Percentiles rank a stretch among this genome's conserved stretches.
Evolutionary conservation across 257 asterid species (phyloP).

Genomic region (Rauvolfia tetraphylla): DNA sequence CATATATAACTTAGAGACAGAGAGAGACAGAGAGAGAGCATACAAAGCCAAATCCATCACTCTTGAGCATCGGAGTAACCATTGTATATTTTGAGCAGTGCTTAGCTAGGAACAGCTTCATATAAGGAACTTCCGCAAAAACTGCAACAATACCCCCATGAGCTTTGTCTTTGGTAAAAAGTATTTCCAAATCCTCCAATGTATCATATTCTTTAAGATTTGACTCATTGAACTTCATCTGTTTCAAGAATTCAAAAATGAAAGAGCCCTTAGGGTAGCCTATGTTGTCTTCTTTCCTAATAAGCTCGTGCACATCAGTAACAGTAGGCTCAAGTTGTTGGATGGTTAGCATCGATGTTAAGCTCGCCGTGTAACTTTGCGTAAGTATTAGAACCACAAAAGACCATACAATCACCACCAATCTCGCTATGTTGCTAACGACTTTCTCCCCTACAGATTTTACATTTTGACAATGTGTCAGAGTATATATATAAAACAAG

Average conservation of each 20-base stretch:
- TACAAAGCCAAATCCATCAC: slow-evolving; percentile 37
- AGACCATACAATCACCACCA: slow-evolving; percentile 36
- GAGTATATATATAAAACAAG: no score
- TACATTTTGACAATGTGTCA: neutral
- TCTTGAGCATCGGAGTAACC: slow-evolving; percentile 21
- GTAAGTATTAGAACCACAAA: slow-evolving; percentile 41
- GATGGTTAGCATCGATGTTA: slow-evolving; percentile 44
- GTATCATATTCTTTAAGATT: slow-evolving; percentile 16
- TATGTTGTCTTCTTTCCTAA: slow-evolving; percentile 24
- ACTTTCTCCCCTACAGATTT: slow-evolving; percentile 36
- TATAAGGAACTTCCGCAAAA: slow-evolving; percentile 32
- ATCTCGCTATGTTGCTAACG: slow-evolving; percentile 34
- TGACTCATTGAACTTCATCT: slow-evolving; percentile 21
- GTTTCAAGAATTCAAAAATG: neutral
- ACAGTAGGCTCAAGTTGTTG: slow-evolving; percentile 44
- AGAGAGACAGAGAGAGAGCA: neutral
- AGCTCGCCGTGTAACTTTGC: slow-evolving; percentile 43
- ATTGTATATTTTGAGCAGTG: slow-evolving; percentile 23
- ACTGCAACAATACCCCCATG: slow-evolving; percentile 34
- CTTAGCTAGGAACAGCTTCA: slow-evolving; percentile 26
- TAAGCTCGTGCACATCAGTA: slow-evolving; percentile 32
- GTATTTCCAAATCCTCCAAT: slow-evolving; percentile 17
- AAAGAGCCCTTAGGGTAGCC: slow-evolving; percentile 25
- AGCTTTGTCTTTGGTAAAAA: slow-evolving; percentile 26
- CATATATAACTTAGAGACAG: neutral